These are phyloP conservation scores for Tremella fuciformis DNA, from an alignment of 768 basidiomycete species.

Conservation along the genomic window DNA sequence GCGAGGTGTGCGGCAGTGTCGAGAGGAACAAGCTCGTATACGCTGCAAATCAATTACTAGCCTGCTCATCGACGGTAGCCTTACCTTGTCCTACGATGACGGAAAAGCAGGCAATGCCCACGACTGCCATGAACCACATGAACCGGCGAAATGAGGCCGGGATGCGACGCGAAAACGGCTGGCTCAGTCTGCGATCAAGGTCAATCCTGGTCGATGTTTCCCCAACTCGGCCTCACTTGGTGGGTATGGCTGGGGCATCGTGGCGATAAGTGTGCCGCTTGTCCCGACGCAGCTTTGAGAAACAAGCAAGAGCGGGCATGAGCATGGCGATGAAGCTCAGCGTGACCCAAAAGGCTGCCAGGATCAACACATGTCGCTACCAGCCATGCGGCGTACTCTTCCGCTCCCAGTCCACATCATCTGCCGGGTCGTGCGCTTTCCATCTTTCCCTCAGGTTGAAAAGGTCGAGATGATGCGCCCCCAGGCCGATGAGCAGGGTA, in stretches of 20 bases:
- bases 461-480: constrained; percentile 46
- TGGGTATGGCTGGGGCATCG: constrained; percentile 46
- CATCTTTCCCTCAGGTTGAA: constrained; percentile 41
- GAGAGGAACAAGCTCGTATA: constrained; percentile 54
- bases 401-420: constrained; percentile 48
- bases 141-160: constrained; percentile 54
- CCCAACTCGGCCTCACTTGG: constrained; percentile 48
- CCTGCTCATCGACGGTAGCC: background rate
- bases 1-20: constrained; percentile 53
- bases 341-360: constrained; percentile 50
- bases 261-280: constrained; percentile 53
- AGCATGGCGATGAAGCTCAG: constrained; percentile 52
- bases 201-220: background rate
- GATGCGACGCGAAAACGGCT: constrained; percentile 48
- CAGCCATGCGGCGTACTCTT: constrained; percentile 36
- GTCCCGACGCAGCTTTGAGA: constrained; percentile 53
- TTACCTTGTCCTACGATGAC: constrained; percentile 54
- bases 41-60: constrained; percentile 23
- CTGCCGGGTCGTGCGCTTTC: constrained; percentile 26
- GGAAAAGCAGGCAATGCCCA: constrained; percentile 52
- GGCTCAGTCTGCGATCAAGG: constrained; percentile 43
- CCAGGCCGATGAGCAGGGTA: constrained; percentile 38
- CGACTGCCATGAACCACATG: constrained; percentile 54
- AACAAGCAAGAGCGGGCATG: constrained; percentile 53
- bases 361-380: background rate